These are phyloP conservation scores for Porcisia hertigi DNA, from an alignment of 208 protist species.

Conservation along the genomic window DNA sequence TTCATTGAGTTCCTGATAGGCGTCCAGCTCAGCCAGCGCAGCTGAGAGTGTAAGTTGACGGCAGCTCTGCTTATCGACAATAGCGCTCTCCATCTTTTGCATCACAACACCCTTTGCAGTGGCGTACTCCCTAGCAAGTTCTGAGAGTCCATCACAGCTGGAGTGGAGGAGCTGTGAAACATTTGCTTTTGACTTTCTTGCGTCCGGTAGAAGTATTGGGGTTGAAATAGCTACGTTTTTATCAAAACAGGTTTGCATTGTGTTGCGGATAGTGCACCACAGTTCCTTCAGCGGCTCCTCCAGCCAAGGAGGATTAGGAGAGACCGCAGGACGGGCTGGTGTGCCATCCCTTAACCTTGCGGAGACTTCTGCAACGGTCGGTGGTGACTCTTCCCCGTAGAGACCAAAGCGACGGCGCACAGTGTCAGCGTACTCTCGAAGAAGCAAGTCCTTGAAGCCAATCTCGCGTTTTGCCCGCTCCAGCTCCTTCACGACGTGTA, in stretches of 20 bases:
- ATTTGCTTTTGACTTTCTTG: slow-evolving; percentile 9
- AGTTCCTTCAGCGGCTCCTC: slow-evolving; percentile 26
- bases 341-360: slow-evolving; percentile 13
- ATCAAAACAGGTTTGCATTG: slow-evolving; percentile 9
- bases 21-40: slow-evolving; percentile 27
- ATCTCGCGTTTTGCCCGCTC: slow-evolving; percentile 48
- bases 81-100: slow-evolving; percentile 1
- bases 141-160: slow-evolving; percentile 1
- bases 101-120: slow-evolving; percentile 8
- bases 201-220: slow-evolving; percentile 17
- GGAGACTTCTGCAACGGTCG: slow-evolving; percentile 24
- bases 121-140: slow-evolving; percentile 16
- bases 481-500: slow-evolving; percentile 52
- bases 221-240: slow-evolving; percentile 9
- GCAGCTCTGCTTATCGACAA: neutral
- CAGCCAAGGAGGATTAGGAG: slow-evolving; percentile 18
- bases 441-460: slow-evolving; percentile 42
- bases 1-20: slow-evolving; percentile 6
- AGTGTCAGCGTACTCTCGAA: slow-evolving; percentile 51
- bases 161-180: slow-evolving; percentile 14
- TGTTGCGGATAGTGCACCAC: neutral
- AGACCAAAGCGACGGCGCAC: slow-evolving; percentile 39
- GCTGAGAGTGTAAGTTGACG: slow-evolving; percentile 9
- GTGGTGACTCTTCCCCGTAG: slow-evolving; percentile 44
- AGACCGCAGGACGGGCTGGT: neutral